These are phyloP conservation scores for Chiua virens DNA, from an alignment of 768 basidiomycete species.

Conservation along the genomic window DNA sequence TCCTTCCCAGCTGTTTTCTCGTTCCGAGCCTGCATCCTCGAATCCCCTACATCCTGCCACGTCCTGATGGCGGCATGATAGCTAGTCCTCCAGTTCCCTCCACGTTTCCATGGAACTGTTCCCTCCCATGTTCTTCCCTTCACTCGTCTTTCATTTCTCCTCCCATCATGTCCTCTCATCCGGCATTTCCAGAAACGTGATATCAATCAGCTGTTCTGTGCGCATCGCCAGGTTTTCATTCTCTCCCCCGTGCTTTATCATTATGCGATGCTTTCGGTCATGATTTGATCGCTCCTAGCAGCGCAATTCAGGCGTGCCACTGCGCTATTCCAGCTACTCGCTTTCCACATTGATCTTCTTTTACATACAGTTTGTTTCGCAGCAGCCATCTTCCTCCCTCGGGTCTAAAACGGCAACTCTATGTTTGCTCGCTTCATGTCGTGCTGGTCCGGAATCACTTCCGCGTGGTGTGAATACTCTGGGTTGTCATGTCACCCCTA, in stretches of 20 bases:
- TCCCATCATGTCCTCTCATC: slow-evolving; percentile 15
- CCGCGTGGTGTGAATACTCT: slow-evolving; percentile 18
- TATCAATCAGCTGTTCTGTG: slow-evolving; percentile 34
- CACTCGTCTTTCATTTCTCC: slow-evolving; percentile 23
- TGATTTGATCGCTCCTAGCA: slow-evolving; percentile 32
- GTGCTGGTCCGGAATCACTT: slow-evolving; percentile 18
- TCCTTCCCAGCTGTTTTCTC: background rate
- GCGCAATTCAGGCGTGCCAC: slow-evolving; percentile 17
- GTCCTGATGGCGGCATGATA: no score
- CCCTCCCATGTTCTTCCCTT: no score
- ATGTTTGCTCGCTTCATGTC: slow-evolving; percentile 26
- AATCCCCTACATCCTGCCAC: no score
- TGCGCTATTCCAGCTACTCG: slow-evolving; percentile 15
- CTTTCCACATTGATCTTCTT: slow-evolving; percentile 29
- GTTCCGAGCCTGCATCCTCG: background rate
- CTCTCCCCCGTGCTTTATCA: slow-evolving; percentile 22
- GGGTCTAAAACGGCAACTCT: slow-evolving; percentile 34
- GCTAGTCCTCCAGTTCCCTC: no score
- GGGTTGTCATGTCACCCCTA: slow-evolving; percentile 6
- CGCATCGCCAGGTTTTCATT: slow-evolving; percentile 30
- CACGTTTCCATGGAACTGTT: no score
- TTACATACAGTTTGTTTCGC: slow-evolving; percentile 27
- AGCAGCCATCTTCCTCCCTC: slow-evolving; percentile 15
- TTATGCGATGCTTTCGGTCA: slow-evolving; percentile 29
- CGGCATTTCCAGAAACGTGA: slow-evolving; percentile 33